Evolutionary conservation across 2,329 filamentous ascomycete species (phyloP), one percentile per base, ranked within the genome.

Genomic region (Colletotrichum neosansevieriae): DNA sequence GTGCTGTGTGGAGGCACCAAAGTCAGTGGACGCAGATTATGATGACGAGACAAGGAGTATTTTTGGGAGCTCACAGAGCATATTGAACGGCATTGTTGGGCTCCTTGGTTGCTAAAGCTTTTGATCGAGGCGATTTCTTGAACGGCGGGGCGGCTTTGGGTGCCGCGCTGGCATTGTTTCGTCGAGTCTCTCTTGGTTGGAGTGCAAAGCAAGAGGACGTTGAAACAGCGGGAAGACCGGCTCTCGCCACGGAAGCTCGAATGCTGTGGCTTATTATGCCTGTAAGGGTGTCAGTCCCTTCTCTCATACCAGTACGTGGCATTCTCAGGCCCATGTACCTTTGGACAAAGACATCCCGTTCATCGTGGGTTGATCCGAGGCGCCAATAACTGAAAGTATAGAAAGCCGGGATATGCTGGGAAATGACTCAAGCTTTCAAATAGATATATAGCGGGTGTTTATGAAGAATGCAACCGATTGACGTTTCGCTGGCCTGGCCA

Each of bases 1-100:
- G 86, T 86, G 19, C 85, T 87, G 17, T 9, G 24, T 62, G n/a
- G n/a, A n/a, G 4, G 19, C 42, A 34, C 4, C 29, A 11, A 36
- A 29, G 29, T 44, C 12, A 21, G 36, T 15, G 24, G 24, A 29
- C 24, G 24, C 24, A 29, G 24, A 29, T 29, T 1, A 4, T 29
- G 4, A 29, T 29, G n/a, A n/a, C n/a, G n/a, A n/a, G 24, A 29
- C 24, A 15, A 36, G 42, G 19, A 44, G 24, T 10, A 12, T 5
- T 29, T 29, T 29, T 15, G 17, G 15, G 12, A 13, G 9, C 69
- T 66, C 42, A 74, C 72, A 74, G 36, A 24, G 64, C 68, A 58
- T 73, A 72, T 17, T 74, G 71, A 10, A 68, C 64, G 2, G 67
- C 36, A 47, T 67, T 69, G 10, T 49, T 61, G 5, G 57, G 49